Base-by-base conservation (phyloP, 1,284 basidiomycete genomes). In the Cystobasidium pallidum region DNA sequence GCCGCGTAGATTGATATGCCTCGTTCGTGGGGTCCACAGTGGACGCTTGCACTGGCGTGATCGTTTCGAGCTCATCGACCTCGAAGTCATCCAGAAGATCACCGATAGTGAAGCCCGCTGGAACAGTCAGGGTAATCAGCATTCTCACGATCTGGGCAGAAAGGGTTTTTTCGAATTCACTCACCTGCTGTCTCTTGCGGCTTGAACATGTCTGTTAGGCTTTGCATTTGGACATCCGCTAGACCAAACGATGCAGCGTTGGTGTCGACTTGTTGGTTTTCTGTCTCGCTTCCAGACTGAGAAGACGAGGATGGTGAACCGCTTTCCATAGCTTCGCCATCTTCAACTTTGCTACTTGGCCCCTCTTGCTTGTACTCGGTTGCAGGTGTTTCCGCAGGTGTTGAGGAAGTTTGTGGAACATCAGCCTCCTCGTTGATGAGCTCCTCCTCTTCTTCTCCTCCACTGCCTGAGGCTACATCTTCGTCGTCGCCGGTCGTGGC, bases 121-220 rank as follows among this genome's bases (percentile, higher is more conserved):
- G 13, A 21, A 17, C 17, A 47, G 4, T 41, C 7, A 21, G 28
- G 19, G 21, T 3, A 30, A 30, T 19, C 17, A 45, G 45, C 47
- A 39, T 28, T 11, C 10, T 21, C 4, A 19, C 30, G 45, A n/a
- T 41, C 10, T 32, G 8, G 61, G 21, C n/a, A 3, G 41, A 26
- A 3, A 24, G 32, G 41, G n/a, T n/a, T n/a, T n/a, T n/a, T n/a
- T n/a, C 28, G 49, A 58, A 8, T 30, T 47, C 6, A n/a, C 55
- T 43, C 21, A 70, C 67, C 59, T 41, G 59, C 43, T 6, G 49
- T 39, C 34, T 71, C 68, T 34, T 71, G 68, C n/a, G 68, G 68
- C 51, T 55, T 71, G 68, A 71, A 71, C 68, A 71, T 71, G 8
- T 71, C 68, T 11, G 68, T 71, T 6, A 71, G 45, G 36, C 68